Base-by-base conservation (phyloP, 306 rosid species). In the Mucuna pruriens region DNA sequence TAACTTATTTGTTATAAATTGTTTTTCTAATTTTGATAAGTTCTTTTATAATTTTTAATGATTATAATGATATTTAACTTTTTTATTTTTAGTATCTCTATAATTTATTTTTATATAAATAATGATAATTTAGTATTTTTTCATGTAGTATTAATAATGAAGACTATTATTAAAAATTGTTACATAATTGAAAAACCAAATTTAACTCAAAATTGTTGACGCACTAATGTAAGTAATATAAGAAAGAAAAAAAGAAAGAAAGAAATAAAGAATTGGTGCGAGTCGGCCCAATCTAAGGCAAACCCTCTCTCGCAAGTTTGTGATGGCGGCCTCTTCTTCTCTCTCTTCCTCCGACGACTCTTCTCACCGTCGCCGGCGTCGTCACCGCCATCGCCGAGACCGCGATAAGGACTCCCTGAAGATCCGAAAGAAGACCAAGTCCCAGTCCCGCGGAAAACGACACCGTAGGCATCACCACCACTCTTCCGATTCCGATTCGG, bases 251-350 rank as follows among this genome's bases (percentile, higher is more conserved):
- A 57, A 11, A 20, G 31, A 20, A 31, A 23, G 34, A 15, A 1
- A 29, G 9, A 61, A 11, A 61, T 25, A 13, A 1, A 29, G 2
- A 4, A 15, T 29, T 61, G 19, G 12, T 29, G 1, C 4, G 40
- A 36, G 40, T 36, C 40, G 7, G 0, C 5, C 7, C 40, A 3
- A 61, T n/a, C n/a, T n/a, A n/a, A 54, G 36, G 78, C 57, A 82
- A 86, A 80, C 87, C 90, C 87, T 77, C 73, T 74, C 13, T 80
- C 23, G 40, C 39, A 62, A 66, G 16, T 22, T 58, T 12, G 23
- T 20, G 65, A 93, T 93, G 97, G 97, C 92, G 82, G 94, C 95
- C 52, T 86, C 97, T 29, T 87, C 97, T 58, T 79, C 92, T 19
- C 36, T 64, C 62, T 86, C 91, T 38, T 71, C 83, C 31, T 76